Conservation (phyloP, 2,329 filamentous ascomycete species). For the Chrysosporium keratinophilum region DNA sequence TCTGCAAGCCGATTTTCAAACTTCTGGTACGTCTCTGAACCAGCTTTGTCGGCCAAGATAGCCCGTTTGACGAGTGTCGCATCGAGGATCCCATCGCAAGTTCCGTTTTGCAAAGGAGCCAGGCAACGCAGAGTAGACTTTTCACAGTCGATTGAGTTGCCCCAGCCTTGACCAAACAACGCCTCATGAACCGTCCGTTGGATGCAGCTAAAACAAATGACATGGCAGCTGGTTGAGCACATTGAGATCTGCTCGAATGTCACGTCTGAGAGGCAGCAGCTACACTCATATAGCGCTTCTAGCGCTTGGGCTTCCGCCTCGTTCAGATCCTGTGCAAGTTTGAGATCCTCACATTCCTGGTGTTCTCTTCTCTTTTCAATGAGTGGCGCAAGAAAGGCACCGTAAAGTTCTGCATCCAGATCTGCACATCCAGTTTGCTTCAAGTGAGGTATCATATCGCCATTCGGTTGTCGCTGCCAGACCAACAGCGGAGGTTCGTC, state of each 20-base stretch:
- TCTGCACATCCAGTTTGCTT: slow-evolving; percentile 36
- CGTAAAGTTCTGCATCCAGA: slow-evolving; percentile 35
- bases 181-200: slow-evolving; percentile 74
- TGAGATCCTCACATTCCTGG: slow-evolving; percentile 30
- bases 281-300: slow-evolving; percentile 39
- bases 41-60: slow-evolving; percentile 58
- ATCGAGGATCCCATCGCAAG: slow-evolving; percentile 63
- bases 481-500: slow-evolving; percentile 30
- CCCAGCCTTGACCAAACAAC: slow-evolving; percentile 87
- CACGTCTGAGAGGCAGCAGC: slow-evolving; percentile 40
- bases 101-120: slow-evolving; percentile 57
- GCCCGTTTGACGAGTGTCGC: slow-evolving; percentile 60
- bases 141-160: slow-evolving; percentile 62
- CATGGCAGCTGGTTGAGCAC: slow-evolving; percentile 35
- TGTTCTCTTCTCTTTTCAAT: slow-evolving; percentile 27
- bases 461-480: slow-evolving; percentile 30
- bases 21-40: slow-evolving; percentile 59
- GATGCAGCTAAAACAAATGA: slow-evolving; percentile 61
- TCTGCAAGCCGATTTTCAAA: slow-evolving; percentile 71
- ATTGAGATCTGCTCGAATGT: slow-evolving; percentile 40
- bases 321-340: slow-evolving; percentile 35
- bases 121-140: slow-evolving; percentile 70
- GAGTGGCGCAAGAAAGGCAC: slow-evolving; percentile 30
- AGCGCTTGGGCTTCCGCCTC: slow-evolving; percentile 33
- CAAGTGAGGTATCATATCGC: slow-evolving; percentile 26